Evolutionary conservation across 176 grass and related monocot genomes (phyloP).

Genomic region (Triticum urartu): DNA sequence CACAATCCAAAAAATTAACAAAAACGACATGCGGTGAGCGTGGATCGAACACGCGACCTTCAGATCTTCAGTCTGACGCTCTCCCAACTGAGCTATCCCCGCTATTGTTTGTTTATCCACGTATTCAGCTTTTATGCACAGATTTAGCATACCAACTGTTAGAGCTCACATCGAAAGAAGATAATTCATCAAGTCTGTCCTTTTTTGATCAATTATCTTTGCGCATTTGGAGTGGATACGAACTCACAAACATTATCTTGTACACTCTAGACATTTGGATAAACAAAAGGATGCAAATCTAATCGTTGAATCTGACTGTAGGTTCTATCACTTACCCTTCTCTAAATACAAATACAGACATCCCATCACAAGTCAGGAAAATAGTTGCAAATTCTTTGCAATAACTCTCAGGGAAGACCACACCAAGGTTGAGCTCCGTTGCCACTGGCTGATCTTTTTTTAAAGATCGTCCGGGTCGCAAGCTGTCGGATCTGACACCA

Average conservation of each 20-base stretch:
- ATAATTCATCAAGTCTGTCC: too few relatives aligned
- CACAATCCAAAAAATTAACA: not conserved
- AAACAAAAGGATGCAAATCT: not conserved
- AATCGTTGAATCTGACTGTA: not conserved
- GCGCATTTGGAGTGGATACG: not conserved
- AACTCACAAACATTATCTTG: not conserved
- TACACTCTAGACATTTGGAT: not conserved
- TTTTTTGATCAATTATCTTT: too few relatives aligned
- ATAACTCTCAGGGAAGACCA: constrained; percentile 21
- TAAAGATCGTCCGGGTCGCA: too few relatives aligned
- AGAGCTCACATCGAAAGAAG: not conserved
- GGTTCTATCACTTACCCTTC: not conserved
- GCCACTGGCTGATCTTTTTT: too few relatives aligned
- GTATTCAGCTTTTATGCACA: not conserved
- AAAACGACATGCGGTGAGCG: constrained; percentile 49
- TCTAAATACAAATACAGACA: not conserved
- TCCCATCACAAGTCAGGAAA: not conserved
- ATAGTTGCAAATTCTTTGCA: constrained; percentile 4
- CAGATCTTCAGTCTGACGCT: constrained; percentile 98
- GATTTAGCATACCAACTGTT: not conserved
- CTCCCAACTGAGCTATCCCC: constrained; percentile 97
- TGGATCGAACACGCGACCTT: constrained; percentile 96
- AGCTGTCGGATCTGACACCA: too few relatives aligned
- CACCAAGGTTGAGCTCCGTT: constrained; percentile 39
- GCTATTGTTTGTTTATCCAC: not conserved